Percentiles rank a stretch among this genome's conserved stretches.
These are phyloP conservation scores for Suillus luteus DNA, from an alignment of 768 basidiomycete species.

Conservation along the genomic window DNA sequence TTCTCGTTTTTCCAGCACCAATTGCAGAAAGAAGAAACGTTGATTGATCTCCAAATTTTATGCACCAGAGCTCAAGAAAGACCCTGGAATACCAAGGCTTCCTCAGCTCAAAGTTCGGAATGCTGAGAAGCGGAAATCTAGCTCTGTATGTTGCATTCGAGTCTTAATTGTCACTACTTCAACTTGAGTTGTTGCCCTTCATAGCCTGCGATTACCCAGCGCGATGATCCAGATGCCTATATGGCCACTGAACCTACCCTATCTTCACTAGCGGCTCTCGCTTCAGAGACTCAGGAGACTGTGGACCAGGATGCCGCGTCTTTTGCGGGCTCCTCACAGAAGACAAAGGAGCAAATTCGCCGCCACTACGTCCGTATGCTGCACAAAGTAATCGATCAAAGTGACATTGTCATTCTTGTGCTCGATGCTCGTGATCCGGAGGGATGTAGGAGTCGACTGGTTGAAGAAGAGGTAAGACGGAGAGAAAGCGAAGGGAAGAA, in stretches of 20 bases:
- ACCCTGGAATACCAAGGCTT: slow-evolving; percentile 85
- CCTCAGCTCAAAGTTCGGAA: slow-evolving; percentile 67
- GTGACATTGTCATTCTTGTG: slow-evolving; percentile 87
- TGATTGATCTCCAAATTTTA: slow-evolving; percentile 1
- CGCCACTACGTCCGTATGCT: slow-evolving; percentile 77
- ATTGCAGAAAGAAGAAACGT: slow-evolving; percentile 10
- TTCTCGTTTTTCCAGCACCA: not conserved
- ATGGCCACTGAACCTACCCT: slow-evolving; percentile 79
- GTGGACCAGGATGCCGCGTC: slow-evolving; percentile 33
- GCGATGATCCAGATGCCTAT: slow-evolving; percentile 53
- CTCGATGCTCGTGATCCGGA: slow-evolving; percentile 96
- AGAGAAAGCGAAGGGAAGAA: slow-evolving; percentile 89
- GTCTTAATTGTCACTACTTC: slow-evolving; percentile 4
- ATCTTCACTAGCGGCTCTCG: slow-evolving; percentile 57
- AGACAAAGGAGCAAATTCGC: slow-evolving; percentile 70
- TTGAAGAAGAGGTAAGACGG: slow-evolving; percentile 91
- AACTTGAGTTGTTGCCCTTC: not conserved
- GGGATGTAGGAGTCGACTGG: slow-evolving; percentile 86
- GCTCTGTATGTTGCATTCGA: slow-evolving; percentile 36
- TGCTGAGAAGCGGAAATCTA: slow-evolving; percentile 49
- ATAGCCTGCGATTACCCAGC: slow-evolving; percentile 27
- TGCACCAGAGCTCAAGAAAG: slow-evolving; percentile 75
- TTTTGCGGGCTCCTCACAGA: slow-evolving; percentile 34
- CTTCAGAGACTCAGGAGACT: slow-evolving; percentile 28
- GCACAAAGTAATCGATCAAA: slow-evolving; percentile 91